phyloP scores from a whole-genome alignment of 352 stramenopile genomes.

The Globisporangium lucens region DNA sequence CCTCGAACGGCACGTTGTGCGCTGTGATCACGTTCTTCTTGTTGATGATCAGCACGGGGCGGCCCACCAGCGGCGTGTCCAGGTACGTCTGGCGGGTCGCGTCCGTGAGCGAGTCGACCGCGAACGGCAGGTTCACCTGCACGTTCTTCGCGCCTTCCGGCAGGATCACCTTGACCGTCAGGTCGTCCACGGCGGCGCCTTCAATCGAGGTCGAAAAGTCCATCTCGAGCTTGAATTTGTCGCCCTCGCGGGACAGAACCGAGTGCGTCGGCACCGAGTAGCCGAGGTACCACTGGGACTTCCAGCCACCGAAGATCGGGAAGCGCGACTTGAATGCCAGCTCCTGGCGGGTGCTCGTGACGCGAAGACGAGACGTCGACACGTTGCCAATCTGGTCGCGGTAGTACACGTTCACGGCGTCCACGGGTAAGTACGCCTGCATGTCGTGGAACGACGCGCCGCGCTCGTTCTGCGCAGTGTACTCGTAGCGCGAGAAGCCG shows the following conservation, averaged over 20 bases:
- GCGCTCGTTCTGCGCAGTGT: constrained; percentile 54
- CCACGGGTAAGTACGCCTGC: constrained; percentile 56
- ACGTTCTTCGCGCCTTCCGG: constrained; percentile 81
- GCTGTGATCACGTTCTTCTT: constrained; percentile 84
- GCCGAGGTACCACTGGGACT: constrained; percentile 87
- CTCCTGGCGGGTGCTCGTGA: constrained; percentile 48
- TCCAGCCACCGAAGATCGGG: constrained; percentile 88
- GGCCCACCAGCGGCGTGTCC: constrained; percentile 75
- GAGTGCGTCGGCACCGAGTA: constrained; percentile 85
- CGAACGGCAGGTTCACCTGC: constrained; percentile 73
- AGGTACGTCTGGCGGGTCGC: constrained; percentile 83
- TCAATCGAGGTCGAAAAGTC: constrained; percentile 86
- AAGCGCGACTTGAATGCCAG: constrained; percentile 84
- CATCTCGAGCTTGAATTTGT: constrained; percentile 80
- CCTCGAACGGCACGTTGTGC: constrained; percentile 83
- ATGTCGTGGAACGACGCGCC: constrained; percentile 82
- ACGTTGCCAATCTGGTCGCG: constrained; percentile 90
- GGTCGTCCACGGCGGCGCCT: constrained; percentile 74
- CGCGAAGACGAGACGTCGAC: constrained; percentile 74
- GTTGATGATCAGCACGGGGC: constrained; percentile 75
- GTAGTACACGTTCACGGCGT: constrained; percentile 89
- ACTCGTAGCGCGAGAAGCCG: constrained; percentile 87
- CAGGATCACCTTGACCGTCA: constrained; percentile 87
- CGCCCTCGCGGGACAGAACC: constrained; percentile 57
- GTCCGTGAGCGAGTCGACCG: constrained; percentile 47